Conservation (phyloP, 208 protist species). For the Leptomonas pyrrhocoris region DNA sequence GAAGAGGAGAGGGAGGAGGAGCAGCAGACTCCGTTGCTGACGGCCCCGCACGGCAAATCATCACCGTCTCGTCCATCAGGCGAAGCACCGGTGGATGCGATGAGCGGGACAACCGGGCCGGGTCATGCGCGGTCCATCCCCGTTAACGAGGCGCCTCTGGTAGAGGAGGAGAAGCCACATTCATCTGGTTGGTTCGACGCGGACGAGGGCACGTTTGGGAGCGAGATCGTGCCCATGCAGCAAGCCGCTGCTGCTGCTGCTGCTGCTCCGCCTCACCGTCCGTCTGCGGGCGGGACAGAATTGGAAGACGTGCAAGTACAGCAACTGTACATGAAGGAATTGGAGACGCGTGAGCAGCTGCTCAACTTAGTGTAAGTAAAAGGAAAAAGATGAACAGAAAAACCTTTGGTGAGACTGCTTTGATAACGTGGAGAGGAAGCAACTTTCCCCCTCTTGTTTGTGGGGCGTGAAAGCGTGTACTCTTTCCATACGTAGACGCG, state of each 20-base stretch:
- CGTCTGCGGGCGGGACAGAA: background rate
- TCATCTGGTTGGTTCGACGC: conserved; percentile 9
- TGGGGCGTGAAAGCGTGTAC: too few species aligned
- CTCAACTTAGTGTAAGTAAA: conserved; percentile 16
- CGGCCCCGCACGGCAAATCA: background rate
- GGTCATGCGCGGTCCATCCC: background rate
- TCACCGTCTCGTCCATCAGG: too few species aligned
- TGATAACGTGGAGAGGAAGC: too few species aligned
- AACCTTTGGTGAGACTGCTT: too few species aligned
- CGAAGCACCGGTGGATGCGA: too few species aligned
- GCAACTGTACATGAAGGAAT: conserved; percentile 23
- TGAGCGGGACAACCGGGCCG: background rate
- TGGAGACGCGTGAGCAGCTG: conserved; percentile 21
- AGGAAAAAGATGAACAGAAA: too few species aligned
- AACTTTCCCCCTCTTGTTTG: too few species aligned
- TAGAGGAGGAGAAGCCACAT: background rate
- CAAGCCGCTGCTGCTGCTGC: background rate
- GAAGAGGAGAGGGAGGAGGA: background rate
- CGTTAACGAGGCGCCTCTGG: background rate
- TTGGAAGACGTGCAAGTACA: conserved; percentile 5
- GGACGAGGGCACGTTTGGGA: background rate
- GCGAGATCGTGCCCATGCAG: background rate
- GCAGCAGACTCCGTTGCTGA: background rate
- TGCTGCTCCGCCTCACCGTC: background rate
- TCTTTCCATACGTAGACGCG: too few species aligned